Evolutionary conservation across 2,329 filamentous ascomycete species (phyloP), one percentile per base, ranked within the genome.

Genomic region (Pyrenophora tritici-repentis): DNA sequence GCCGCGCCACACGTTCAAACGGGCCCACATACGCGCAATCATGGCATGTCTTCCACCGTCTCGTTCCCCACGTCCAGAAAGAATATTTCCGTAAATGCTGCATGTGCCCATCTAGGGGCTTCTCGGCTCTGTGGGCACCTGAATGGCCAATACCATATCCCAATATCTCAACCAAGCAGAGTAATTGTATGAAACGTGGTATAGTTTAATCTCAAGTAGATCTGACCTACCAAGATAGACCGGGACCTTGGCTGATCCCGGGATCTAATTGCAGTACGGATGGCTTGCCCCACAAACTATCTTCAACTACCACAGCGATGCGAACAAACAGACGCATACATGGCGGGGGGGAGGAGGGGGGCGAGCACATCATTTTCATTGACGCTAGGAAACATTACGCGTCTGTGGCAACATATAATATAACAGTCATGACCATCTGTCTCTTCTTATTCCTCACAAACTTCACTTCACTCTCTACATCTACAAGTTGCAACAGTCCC

Each of bases 191-290:
- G 53, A 54, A 55, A 60, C 53, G 39, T 45, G 46, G 51, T 16
- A 50, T 41, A 50, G 54, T 49, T 40, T 39, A 59, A 49, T 52
- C 39, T 52, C 55, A 53, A 42, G 55, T 50, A 43, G 51, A 12
- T 36, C 32, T 32, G 63, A 68, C 62, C 67, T 69, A 65, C 64
- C 67, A 67, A 70, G 66, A 55, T 66, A 53, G 61, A 62, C 59
- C 47, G 51, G 39, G 44, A 53, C 47, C 37, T 33, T 55, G 43
- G 58, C 42, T 71, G 61, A 63, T 51, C 52, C 50, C 42, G 32
- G 47, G 47, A 53, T 62, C 56, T 66, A 63, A 70, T 72, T 68
- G 50, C 52, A 45, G 42, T 50, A 53, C 45, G 53, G 58, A 66
- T 64, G 52, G 47, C 50, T 50, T 53, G 42, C 58, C 48, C 51